These are phyloP conservation scores for Cetradonia linearis DNA, from an alignment of 495 filamentous ascomycete genomes.

Conservation along the genomic window DNA sequence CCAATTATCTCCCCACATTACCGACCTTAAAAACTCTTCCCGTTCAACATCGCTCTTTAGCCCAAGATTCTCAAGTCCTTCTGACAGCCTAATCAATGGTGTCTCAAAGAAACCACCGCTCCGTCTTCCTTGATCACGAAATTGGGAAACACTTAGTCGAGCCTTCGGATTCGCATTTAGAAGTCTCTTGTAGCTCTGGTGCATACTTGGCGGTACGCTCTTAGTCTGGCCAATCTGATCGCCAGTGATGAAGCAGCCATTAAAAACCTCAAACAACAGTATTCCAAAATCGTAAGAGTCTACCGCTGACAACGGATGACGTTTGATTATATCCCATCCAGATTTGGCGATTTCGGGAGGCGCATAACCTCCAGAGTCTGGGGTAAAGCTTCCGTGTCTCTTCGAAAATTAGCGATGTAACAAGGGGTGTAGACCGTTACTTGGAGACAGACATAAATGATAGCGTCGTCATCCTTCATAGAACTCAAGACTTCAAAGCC, in stretches of 20 bases:
- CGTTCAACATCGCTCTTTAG: slow-evolving; percentile 76
- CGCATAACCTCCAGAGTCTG: slow-evolving; percentile 69
- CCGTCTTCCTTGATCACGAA: slow-evolving; percentile 80
- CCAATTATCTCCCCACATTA: slow-evolving; percentile 8
- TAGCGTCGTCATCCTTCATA: slow-evolving; percentile 85
- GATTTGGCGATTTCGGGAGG: slow-evolving; percentile 77
- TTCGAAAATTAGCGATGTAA: slow-evolving; percentile 24
- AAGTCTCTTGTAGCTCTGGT: slow-evolving; percentile 78
- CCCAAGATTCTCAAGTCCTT: slow-evolving; percentile 84
- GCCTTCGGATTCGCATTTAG: slow-evolving; percentile 81
- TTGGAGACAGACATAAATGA: slow-evolving; percentile 66
- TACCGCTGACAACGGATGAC: slow-evolving; percentile 66
- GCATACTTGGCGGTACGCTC: slow-evolving; percentile 77
- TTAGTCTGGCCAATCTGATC: slow-evolving; percentile 79
- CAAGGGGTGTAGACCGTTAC: neutral
- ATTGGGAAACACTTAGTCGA: slow-evolving; percentile 71
- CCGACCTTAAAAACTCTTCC: slow-evolving; percentile 74
- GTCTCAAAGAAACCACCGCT: slow-evolving; percentile 84
- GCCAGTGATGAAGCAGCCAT: slow-evolving; percentile 57
- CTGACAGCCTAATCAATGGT: slow-evolving; percentile 77
- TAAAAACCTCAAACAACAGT: slow-evolving; percentile 84
- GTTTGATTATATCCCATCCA: slow-evolving; percentile 81
- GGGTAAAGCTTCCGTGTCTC: slow-evolving; percentile 78
- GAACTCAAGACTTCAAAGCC: slow-evolving; percentile 91
- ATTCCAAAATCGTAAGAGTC: slow-evolving; percentile 83